These are phyloP conservation scores for Auricularia sp. DNA, from an alignment of 768 basidiomycete genomes.

Conservation along the genomic window DNA sequence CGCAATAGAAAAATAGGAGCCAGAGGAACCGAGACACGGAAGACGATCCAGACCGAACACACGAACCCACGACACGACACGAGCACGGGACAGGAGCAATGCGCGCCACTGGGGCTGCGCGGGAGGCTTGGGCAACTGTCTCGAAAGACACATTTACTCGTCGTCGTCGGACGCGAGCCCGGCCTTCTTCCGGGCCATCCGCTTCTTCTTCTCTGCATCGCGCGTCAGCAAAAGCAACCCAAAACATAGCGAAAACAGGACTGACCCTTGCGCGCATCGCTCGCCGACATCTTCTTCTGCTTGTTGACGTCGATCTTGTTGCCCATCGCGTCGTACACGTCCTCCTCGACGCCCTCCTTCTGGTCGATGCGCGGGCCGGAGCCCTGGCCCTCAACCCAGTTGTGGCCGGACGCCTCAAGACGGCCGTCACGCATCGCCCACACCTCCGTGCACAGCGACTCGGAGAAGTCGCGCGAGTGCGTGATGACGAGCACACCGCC, in stretches of 20 bases:
- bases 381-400: slow-evolving; percentile 99
- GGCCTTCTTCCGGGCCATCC: slow-evolving; percentile 80
- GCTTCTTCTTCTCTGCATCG: slow-evolving; percentile 73
- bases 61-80: neutral
- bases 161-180: slow-evolving; percentile 73
- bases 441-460: slow-evolving; percentile 94
- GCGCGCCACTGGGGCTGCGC: neutral
- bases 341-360: slow-evolving; percentile 84
- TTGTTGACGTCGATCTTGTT: slow-evolving; percentile 89
- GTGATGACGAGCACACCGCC: slow-evolving; percentile 98
- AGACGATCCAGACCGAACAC: neutral
- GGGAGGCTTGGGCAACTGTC: neutral
- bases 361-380: slow-evolving; percentile 92
- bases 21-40: neutral
- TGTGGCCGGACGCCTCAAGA: slow-evolving; percentile 94
- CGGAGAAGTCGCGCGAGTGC: slow-evolving; percentile 98
- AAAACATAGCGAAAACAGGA: too few species aligned
- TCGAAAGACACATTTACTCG: slow-evolving; percentile 6
- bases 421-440: slow-evolving; percentile 99
- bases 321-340: slow-evolving; percentile 92
- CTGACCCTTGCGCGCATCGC: slow-evolving; percentile 66
- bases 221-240: too few species aligned
- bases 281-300: slow-evolving; percentile 73
- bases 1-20: slow-evolving; percentile 1
- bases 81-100: neutral